Evolutionary conservation across 208 protist species (phyloP).

Genomic region (Leishmania major): DNA sequence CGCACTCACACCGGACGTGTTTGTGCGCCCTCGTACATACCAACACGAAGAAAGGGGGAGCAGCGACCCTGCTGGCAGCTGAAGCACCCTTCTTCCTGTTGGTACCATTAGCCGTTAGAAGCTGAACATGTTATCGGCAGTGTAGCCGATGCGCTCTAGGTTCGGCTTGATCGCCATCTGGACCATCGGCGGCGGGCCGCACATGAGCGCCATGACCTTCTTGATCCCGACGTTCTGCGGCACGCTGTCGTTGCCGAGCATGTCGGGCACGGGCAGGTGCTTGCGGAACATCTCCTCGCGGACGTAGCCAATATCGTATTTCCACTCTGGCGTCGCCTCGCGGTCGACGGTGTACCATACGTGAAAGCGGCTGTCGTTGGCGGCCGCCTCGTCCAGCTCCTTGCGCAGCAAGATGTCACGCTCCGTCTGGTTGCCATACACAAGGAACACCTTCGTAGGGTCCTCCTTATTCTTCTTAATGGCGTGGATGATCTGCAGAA

Average conservation of each 20-base stretch:
- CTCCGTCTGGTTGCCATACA: constrained; percentile 90
- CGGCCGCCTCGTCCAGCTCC: constrained; percentile 75
- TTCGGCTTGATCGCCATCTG: constrained; percentile 83
- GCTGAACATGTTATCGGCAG: constrained; percentile 56
- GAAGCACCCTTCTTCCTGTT: no score
- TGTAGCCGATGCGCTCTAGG: constrained; percentile 80
- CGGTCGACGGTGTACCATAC: constrained; percentile 86
- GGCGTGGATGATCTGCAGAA: constrained; percentile 90
- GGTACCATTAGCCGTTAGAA: constrained; percentile 47
- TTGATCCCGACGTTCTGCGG: constrained; percentile 38
- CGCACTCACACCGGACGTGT: no score
- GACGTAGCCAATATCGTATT: constrained; percentile 71
- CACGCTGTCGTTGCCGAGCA: constrained; percentile 29
- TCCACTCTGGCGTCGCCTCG: constrained; percentile 52
- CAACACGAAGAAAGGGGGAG: no score
- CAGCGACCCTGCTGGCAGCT: no score
- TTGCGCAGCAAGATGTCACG: constrained; percentile 92
- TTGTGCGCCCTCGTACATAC: no score
- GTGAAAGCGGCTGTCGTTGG: constrained; percentile 50
- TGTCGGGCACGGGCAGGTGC: constrained; percentile 54
- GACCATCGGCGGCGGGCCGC: constrained; percentile 89
- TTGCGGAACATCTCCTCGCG: constrained; percentile 75
- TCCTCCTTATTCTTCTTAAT: constrained; percentile 76
- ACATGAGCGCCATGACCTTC: constrained; percentile 75
- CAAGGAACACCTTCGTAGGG: constrained; percentile 80